A percentile compares a stretch with the other conserved stretches of the same genome.
Evolutionary conservation across 768 basidiomycete genomes (phyloP).

Genomic region (Termitomyces sp.): DNA sequence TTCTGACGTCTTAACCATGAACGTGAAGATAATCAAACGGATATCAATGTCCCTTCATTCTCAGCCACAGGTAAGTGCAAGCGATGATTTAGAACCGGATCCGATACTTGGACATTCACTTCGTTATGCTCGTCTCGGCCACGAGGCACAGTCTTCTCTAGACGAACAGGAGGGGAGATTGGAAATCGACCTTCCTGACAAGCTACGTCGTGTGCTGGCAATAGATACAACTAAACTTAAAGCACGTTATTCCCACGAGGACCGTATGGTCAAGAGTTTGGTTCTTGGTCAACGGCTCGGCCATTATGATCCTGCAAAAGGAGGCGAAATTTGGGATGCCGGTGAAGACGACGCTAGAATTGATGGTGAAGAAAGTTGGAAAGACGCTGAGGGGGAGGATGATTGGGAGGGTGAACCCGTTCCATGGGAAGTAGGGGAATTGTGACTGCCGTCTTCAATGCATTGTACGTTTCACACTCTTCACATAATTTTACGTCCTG

Average conservation of each 20-base stretch:
- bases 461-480: constrained; percentile 13
- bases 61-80: constrained; percentile 9
- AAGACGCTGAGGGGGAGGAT: constrained; percentile 40
- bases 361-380: constrained; percentile 18
- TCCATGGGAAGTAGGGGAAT: constrained; percentile 75
- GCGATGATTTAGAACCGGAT: constrained; percentile 25
- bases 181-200: constrained; percentile 58
- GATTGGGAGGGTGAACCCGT: constrained; percentile 83
- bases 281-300: constrained; percentile 51
- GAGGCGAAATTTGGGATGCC: constrained; percentile 72
- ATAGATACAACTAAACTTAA: constrained; percentile 43
- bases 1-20: constrained; percentile 18
- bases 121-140: constrained; percentile 24
- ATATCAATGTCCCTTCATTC: constrained; percentile 14
- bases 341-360: constrained; percentile 50
- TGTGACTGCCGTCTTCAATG: constrained; percentile 31
- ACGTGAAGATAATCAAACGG: constrained; percentile 29
- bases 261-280: constrained; percentile 52
- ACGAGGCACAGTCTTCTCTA: constrained; percentile 13
- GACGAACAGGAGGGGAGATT: constrained; percentile 31
- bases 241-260: constrained; percentile 36
- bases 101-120: constrained; percentile 26
- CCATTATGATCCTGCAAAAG: constrained; percentile 57
- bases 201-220: constrained; percentile 59
- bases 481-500: constrained; percentile 4